Evolutionary conservation across 441 rosid species (phyloP).

Genomic region (Monsonia emarginata): DNA sequence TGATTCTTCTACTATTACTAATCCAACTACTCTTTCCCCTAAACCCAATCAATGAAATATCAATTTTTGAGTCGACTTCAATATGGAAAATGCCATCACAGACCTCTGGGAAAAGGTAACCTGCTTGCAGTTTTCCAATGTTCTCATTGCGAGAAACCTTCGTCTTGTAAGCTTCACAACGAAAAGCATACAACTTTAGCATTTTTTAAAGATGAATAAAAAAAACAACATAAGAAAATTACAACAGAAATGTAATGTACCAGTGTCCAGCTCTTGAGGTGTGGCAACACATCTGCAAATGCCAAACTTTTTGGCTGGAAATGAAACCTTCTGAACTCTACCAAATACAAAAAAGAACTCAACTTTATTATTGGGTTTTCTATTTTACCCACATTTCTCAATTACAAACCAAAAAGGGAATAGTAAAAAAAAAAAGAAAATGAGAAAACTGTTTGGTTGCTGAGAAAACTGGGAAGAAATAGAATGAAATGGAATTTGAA

Average conservation of each 20-base stretch:
- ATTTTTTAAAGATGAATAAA: not conserved
- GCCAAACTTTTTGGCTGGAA: conserved; percentile 35
- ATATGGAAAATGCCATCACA: conserved; percentile 17
- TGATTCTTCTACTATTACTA: not conserved
- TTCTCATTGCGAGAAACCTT: conserved; percentile 74
- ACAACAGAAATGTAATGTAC: conserved; percentile 20
- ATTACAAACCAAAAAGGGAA: not conserved
- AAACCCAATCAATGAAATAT: not conserved
- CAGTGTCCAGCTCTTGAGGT: conserved; percentile 49
- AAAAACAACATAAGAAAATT: not conserved
- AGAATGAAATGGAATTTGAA: no score
- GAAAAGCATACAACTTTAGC: conserved; percentile 13
- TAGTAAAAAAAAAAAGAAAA: not conserved
- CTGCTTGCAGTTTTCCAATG: conserved; percentile 93
- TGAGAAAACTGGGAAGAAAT: not conserved
- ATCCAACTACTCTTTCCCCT: not conserved
- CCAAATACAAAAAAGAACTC: not conserved
- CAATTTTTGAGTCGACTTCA: no score
- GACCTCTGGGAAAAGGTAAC: conserved; percentile 91
- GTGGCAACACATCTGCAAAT: conserved; percentile 53
- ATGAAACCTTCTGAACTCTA: conserved; percentile 36
- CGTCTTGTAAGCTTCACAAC: conserved; percentile 60
- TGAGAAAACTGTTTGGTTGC: not conserved
- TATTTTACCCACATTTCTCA: not conserved
- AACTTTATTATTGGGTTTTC: not conserved